These are phyloP conservation scores for Xylaria sp. DNA, from an alignment of 2,329 filamentous ascomycete species.

Conservation along the genomic window DNA sequence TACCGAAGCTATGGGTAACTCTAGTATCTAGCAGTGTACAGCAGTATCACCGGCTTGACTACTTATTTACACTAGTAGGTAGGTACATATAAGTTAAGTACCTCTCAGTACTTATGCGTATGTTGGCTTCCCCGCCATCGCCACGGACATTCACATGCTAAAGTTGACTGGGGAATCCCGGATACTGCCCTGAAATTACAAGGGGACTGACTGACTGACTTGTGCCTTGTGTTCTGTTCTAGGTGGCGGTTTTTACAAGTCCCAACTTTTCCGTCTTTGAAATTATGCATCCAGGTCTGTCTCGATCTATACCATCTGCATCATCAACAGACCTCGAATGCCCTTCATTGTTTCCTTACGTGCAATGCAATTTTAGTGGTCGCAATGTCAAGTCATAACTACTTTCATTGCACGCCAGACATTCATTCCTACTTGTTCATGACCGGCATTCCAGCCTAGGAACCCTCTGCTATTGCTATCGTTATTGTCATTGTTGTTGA, in stretches of 20 bases:
- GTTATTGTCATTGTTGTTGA: not conserved
- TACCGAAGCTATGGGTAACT: too few relatives aligned
- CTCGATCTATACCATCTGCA: not conserved
- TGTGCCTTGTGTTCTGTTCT: not conserved
- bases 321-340: too few relatives aligned
- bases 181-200: not conserved
- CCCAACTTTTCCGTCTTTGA: too few relatives aligned
- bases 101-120: not conserved
- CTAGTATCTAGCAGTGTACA: too few relatives aligned
- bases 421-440: slow-evolving; percentile 13
- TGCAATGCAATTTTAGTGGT: slow-evolving; percentile 3
- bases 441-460: slow-evolving; percentile 16
- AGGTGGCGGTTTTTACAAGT: not conserved
- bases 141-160: slow-evolving; percentile 25
- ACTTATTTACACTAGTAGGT: not conserved
- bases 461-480: slow-evolving; percentile 2
- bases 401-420: slow-evolving; percentile 1
- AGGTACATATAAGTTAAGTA: too few relatives aligned
- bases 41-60: not conserved
- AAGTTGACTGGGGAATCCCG: slow-evolving; percentile 5
- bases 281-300: not conserved
- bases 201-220: not conserved
- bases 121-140: not conserved
- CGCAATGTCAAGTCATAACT: slow-evolving; percentile 1
- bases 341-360: not conserved